Evolutionary conservation across 495 filamentous ascomycete species (phyloP), one percentile per base, ranked within the genome.

Genomic region (Beverwykella pulmonaria): DNA sequence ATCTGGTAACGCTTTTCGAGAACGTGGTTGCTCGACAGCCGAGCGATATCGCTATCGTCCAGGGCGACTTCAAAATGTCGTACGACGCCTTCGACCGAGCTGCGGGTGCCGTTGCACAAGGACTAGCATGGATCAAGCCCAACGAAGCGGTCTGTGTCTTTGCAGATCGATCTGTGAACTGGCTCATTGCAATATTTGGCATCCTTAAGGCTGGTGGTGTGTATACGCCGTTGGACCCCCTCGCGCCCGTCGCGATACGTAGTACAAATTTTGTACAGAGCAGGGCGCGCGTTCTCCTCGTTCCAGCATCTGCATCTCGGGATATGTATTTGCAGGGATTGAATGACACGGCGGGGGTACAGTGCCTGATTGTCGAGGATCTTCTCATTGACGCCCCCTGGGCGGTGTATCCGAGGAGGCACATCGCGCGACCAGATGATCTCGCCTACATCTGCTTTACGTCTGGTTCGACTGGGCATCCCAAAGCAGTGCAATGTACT

Each of bases 391-490:
- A n/a, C n/a, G n/a, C n/a, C n/a, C n/a, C n/a, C n/a, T n/a, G n/a
- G n/a, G n/a, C n/a, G n/a, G n/a, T n/a, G n/a, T n/a, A n/a, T n/a
- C n/a, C n/a, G n/a, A n/a, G n/a, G n/a, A n/a, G n/a, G n/a, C n/a
- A n/a, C n/a, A n/a, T n/a, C n/a, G n/a, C n/a, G n/a, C n/a, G n/a
- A n/a, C n/a, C 56, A 67, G 47, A 53, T 27, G 60, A 67, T 29
- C 27, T 53, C 15, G 71, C 68, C 2, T 78, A 68, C 44, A 48
- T 74, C 27, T 79, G 83, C 22, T 84, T 82, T 65, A 84, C 82
- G 7, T 82, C 80, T n/a, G 82, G 82, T 6, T 79, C 77, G 19
- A 84, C 82, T 0, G 81, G 81, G 0, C 79, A 72, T 9, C 82
- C 82, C 0, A 84, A 84, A 67, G 83, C 81, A 5, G 83, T 85